Base-by-base conservation (phyloP, 306 rosid species). In the Vigna mungo region DNA sequence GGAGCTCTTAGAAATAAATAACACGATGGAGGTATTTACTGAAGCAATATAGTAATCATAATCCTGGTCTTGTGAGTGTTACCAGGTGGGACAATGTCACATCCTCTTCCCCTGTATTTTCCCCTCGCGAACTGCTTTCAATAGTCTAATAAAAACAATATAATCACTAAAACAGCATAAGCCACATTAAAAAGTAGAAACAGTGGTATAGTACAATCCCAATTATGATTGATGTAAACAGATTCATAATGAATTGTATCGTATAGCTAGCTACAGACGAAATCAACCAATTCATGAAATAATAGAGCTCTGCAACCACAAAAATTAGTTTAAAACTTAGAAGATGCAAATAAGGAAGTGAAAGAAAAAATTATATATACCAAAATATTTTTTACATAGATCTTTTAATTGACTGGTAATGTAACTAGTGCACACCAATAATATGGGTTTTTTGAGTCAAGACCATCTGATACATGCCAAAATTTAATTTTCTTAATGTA, bases 1-100 rank as follows among this genome's bases (percentile, higher is more conserved):
- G 72, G 41, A 78, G 17, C 25, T 6, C 25, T 74, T 20, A 48
- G 73, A 49, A 72, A 70, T 47, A 66, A 51, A 39, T 18, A 43
- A 47, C 56, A 68, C 17, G 21, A 52, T 25, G 34, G 63, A 56
- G 61, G 39, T 36, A 78, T 78, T 41, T 21, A 54, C 51, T 54
- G 48, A 53, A 71, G 64, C 61, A 13, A 23, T 55, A 56, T 20
- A 37, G 37, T 54, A 71, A 16, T 39, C 64, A 64, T 25, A 25
- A 46, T 71, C 48, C 52, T 36, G 23, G 72, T 49, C 70, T 78
- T 43, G 17, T 32, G 27, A 71, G 69, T 17, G 48, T 74, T 90
- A 92, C 97, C 97, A 92, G 78, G 78, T 88, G 97, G 81, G 92
- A 88, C 85, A 92, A 86, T 47, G 84, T 78, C 76, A 92, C 96